phyloP scores from a whole-genome alignment of 148 eudicot species.

The Chenopodium suecicum region DNA sequence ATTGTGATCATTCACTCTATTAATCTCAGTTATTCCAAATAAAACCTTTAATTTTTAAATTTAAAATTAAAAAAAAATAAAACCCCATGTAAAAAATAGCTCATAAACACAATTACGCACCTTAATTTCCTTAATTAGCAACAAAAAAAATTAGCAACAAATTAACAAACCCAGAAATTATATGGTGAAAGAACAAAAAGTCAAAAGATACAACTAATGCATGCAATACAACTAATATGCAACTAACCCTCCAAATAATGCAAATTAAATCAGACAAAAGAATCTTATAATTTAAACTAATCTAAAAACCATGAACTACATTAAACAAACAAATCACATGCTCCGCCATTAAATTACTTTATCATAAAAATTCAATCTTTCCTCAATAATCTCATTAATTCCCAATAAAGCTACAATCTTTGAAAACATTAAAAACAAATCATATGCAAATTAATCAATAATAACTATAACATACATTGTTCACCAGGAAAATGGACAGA shows the following conservation, averaged over 20 bases:
- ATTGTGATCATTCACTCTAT: neutral
- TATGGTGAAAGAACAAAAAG: conserved; percentile 5
- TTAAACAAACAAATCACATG: neutral
- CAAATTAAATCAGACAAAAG: neutral
- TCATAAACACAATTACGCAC: neutral
- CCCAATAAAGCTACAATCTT: conserved; percentile 9
- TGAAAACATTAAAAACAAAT: neutral
- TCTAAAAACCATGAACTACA: neutral
- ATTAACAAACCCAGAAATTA: conserved; percentile 4
- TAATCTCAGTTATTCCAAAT: neutral
- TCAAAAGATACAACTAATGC: neutral
- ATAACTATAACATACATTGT: neutral
- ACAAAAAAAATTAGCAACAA: conserved; percentile 10
- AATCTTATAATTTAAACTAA: neutral
- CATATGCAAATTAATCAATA: neutral
- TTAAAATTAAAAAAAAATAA: neutral
- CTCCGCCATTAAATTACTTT: too few species aligned
- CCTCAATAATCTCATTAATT: neutral
- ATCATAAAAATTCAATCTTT: too few species aligned
- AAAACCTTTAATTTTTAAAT: neutral
- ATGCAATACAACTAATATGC: conserved; percentile 12
- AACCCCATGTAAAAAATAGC: neutral
- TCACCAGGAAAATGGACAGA: conserved; percentile 20
- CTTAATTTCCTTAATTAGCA: conserved; percentile 10
- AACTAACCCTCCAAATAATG: neutral